A percentile compares a stretch with the other conserved stretches of the same genome.
Conservation (phyloP, 176 grass and related monocot genomes). For the Zizania latifolia region DNA sequence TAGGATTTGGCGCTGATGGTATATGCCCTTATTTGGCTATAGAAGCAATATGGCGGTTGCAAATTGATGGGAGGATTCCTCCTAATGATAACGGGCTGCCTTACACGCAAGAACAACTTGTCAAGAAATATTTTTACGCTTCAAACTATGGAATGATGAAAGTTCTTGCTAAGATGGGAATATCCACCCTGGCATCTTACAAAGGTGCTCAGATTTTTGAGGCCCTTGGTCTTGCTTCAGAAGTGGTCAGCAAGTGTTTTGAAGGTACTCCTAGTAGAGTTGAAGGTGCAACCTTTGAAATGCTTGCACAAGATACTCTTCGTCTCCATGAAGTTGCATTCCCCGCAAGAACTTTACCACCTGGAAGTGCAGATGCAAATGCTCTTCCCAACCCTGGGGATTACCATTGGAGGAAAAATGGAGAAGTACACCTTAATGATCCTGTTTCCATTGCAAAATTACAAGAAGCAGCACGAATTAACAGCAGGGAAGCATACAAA, state of each 20-base stretch:
- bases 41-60: slow-evolving; percentile 51
- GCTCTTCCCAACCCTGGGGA: slow-evolving; percentile 52
- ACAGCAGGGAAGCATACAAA: slow-evolving; percentile 58
- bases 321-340: slow-evolving; percentile 47
- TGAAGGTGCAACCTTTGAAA: slow-evolving; percentile 53
- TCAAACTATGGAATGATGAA: slow-evolving; percentile 67
- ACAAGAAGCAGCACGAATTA: slow-evolving; percentile 50
- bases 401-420: slow-evolving; percentile 51
- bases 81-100: slow-evolving; percentile 21
- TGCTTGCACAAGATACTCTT: slow-evolving; percentile 49
- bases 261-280: slow-evolving; percentile 56
- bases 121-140: slow-evolving; percentile 45
- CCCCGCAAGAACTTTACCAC: slow-evolving; percentile 39
- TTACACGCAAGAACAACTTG: slow-evolving; percentile 25
- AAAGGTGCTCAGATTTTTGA: slow-evolving; percentile 84
- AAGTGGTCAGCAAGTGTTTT: slow-evolving; percentile 59
- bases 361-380: slow-evolving; percentile 51
- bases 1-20: slow-evolving; percentile 60
- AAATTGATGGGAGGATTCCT: slow-evolving; percentile 54
- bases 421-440: slow-evolving; percentile 65
- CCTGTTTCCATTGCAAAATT: slow-evolving; percentile 53
- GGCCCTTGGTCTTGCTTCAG: slow-evolving; percentile 57
- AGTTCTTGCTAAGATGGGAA: slow-evolving; percentile 75
- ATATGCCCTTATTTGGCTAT: slow-evolving; percentile 67
- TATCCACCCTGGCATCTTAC: slow-evolving; percentile 71